Conservation (phyloP, 2,329 filamentous ascomycete genomes). For the Aspergillus quadricinctus region DNA sequence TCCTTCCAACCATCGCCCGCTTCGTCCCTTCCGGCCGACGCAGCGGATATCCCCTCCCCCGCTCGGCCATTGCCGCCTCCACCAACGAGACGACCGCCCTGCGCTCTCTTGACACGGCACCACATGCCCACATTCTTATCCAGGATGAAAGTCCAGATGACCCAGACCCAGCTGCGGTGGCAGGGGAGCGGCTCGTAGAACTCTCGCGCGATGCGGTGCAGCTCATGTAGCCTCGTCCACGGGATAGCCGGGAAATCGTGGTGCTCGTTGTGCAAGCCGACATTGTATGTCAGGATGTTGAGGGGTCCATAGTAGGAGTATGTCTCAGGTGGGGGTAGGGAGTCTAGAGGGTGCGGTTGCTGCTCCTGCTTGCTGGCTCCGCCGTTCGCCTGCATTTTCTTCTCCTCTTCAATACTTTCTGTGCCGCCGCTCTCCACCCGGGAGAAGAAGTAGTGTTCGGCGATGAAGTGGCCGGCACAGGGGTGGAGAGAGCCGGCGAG, state of each 20-base stretch:
- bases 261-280: slow-evolving; percentile 97
- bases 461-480: slow-evolving; percentile 95
- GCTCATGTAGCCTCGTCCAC: slow-evolving; percentile 77
- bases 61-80: slow-evolving; percentile 32
- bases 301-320: slow-evolving; percentile 94
- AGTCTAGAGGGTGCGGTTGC: slow-evolving; percentile 51
- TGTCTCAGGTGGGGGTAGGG: slow-evolving; percentile 77
- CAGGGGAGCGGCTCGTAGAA: slow-evolving; percentile 86
- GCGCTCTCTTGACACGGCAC: slow-evolving; percentile 87
- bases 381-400: slow-evolving; percentile 17
- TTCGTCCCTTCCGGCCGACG: slow-evolving; percentile 44
- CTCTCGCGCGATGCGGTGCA: slow-evolving; percentile 77
- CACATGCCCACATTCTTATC: slow-evolving; percentile 85
- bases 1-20: slow-evolving; percentile 61
- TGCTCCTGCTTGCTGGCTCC: slow-evolving; percentile 25
- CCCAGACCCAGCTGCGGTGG: slow-evolving; percentile 86
- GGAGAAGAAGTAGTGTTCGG: slow-evolving; percentile 81
- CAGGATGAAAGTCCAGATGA: slow-evolving; percentile 92
- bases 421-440: slow-evolving; percentile 34
- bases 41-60: slow-evolving; percentile 43
- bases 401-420: slow-evolving; percentile 51
- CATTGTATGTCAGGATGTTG: slow-evolving; percentile 93
- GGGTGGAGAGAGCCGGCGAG: slow-evolving; percentile 91
- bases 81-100: slow-evolving; percentile 63
- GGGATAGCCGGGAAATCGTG: slow-evolving; percentile 97